A percentile compares a stretch with the other conserved stretches of the same genome.
phyloP scores from a whole-genome alignment of 2,329 filamentous ascomycete genomes.

The Furcasterigmium sp. region DNA sequence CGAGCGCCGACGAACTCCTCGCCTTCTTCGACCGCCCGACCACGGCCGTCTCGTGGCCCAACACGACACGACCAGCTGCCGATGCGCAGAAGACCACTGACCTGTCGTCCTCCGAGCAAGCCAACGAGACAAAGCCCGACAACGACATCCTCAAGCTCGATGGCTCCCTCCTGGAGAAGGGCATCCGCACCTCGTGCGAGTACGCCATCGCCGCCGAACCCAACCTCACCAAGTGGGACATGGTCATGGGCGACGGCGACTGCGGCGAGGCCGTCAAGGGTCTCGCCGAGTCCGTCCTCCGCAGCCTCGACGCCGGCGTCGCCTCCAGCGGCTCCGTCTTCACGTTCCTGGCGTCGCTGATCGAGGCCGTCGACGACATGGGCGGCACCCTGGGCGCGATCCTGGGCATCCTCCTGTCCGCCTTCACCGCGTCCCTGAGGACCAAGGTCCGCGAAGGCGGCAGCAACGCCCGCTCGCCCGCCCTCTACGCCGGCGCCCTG shows the following conservation, averaged over 20 bases:
- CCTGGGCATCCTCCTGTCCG: slow-evolving; percentile 21
- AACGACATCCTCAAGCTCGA: slow-evolving; percentile 15
- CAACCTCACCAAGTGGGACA: slow-evolving; percentile 24
- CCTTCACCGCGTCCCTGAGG: slow-evolving; percentile 14
- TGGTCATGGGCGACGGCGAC: slow-evolving; percentile 26
- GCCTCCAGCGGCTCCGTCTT: slow-evolving; percentile 24
- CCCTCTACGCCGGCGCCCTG: slow-evolving; percentile 14
- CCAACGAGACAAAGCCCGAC: neutral
- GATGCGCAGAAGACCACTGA: neutral
- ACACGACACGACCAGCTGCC: slow-evolving; percentile 12
- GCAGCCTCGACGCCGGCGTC: slow-evolving; percentile 19
- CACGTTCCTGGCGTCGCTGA: slow-evolving; percentile 19
- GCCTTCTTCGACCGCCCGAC: slow-evolving; percentile 43
- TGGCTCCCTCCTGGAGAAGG: slow-evolving; percentile 17
- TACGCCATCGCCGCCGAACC: slow-evolving; percentile 27
- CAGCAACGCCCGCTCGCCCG: slow-evolving; percentile 1
- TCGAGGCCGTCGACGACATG: slow-evolving; percentile 28
- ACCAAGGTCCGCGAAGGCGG: neutral
- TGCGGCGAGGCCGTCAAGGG: slow-evolving; percentile 23
- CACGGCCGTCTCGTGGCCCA: slow-evolving; percentile 45
- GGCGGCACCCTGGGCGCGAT: slow-evolving; percentile 28
- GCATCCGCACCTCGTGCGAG: slow-evolving; percentile 21
- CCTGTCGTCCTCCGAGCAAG: neutral
- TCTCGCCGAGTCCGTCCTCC: slow-evolving; percentile 19
- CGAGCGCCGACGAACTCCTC: slow-evolving; percentile 30